Evolutionary conservation across 179 eudicot species (phyloP).

Genomic region (Nepenthes alata): DNA sequence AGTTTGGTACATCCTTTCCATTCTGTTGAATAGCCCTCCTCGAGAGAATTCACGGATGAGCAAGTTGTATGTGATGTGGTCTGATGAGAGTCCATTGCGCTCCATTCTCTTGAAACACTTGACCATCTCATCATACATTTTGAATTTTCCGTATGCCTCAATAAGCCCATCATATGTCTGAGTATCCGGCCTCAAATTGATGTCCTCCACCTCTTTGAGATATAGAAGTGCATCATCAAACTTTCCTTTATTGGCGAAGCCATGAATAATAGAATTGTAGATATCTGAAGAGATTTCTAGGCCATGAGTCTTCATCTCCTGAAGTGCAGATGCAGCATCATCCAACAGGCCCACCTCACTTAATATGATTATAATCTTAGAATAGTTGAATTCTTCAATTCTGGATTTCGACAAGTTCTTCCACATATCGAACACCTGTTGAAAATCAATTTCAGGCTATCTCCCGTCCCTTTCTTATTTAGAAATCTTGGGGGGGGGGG

Average conservation of each 20-base stretch:
- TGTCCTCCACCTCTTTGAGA: constrained; percentile 28
- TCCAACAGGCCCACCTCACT: constrained; percentile 18
- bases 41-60: constrained; percentile 22
- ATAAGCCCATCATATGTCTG: constrained; percentile 30
- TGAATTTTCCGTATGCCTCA: constrained; percentile 24
- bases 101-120: constrained; percentile 28
- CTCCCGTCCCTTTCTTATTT: no score
- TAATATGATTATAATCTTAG: constrained; percentile 18
- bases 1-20: constrained; percentile 25
- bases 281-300: constrained; percentile 10
- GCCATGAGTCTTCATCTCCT: constrained; percentile 21
- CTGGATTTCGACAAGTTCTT: constrained; percentile 14
- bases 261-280: constrained; percentile 21
- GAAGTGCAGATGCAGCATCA: constrained; percentile 16
- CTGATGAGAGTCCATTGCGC: constrained; percentile 17
- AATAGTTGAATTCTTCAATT: constrained; percentile 16
- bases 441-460: no score
- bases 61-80: constrained; percentile 29
- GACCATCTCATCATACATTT: constrained; percentile 34
- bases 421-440: constrained; percentile 34
- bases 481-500: no score
- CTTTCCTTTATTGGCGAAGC: constrained; percentile 19
- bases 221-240: constrained; percentile 25
- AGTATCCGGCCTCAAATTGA: constrained; percentile 13
- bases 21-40: constrained; percentile 27